Evolutionary conservation across 495 filamentous ascomycete species (phyloP), one percentile per base, ranked within the genome.

Genomic region (Parmelia sp.): DNA sequence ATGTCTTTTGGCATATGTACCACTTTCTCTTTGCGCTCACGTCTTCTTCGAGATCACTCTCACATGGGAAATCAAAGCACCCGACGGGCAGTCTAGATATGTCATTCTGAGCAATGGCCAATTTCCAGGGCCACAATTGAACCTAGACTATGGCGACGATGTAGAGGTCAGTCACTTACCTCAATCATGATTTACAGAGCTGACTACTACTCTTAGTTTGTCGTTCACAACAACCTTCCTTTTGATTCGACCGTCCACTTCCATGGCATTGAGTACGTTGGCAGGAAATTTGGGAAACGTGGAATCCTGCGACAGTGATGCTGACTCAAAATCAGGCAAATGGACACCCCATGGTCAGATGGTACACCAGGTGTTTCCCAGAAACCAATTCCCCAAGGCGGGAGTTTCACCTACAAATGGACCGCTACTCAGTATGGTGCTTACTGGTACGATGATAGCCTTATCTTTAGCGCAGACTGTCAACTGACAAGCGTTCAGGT

Each of bases 101-200:
- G 72, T 83, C 3, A 79, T 88, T 12, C 77, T 85, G 12, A 80
- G 81, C 56, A 88, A 88, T 73, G 82, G 80, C 3, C 82, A 84
- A 27, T 83, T 81, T 58, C 86, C 86, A 4, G 85, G 81, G 1
- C 86, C 85, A 0, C 61, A 77, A 27, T 76, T 88, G 57, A 76
- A 78, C 51, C 73, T 86, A 7, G 81, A 86, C 66, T 82, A 86
- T 74, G 85, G 84, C 6, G 84, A 88, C 67, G 75, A 77, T 56
- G 84, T 87, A 62, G 75, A 86, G 44, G 82, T 88, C 21, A n/a
- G 66, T 31, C 9, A 51, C 21, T 35, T 14, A 17, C 23, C 29
- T 8, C 45, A 8, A 19, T 4, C 19, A 25, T 19, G 35, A 23
- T 8, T 19, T 33, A n/a, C 15, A 42, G 31, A 33, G 27, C 51